phyloP scores from a whole-genome alignment of 768 basidiomycete species.

The Amanita fuliginea region DNA sequence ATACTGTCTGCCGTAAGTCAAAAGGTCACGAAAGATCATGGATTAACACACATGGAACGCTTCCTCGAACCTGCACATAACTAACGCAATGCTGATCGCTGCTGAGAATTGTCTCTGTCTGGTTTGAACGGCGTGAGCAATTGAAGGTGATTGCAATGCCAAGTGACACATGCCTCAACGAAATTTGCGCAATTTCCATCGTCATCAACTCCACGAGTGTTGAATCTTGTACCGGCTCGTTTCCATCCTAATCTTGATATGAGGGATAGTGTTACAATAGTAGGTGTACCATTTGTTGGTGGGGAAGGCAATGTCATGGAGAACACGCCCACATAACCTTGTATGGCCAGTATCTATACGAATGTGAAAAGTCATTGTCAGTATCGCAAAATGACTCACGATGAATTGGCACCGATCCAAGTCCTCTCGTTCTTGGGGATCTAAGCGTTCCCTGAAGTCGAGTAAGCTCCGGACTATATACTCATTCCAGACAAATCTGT shows the following conservation, averaged over 20 bases:
- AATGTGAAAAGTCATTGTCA: slow-evolving; percentile 6
- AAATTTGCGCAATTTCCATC: slow-evolving; percentile 94
- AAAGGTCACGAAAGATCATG: slow-evolving; percentile 6
- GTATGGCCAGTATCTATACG: slow-evolving; percentile 73
- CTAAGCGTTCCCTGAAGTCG: slow-evolving; percentile 76
- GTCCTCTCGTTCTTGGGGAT: slow-evolving; percentile 53
- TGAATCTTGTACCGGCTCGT: slow-evolving; percentile 94
- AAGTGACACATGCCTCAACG: slow-evolving; percentile 58
- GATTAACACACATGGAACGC: slow-evolving; percentile 73
- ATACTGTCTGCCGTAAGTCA: slow-evolving; percentile 42
- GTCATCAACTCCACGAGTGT: slow-evolving; percentile 93
- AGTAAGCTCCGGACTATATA: slow-evolving; percentile 81
- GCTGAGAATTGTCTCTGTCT: slow-evolving; percentile 89
- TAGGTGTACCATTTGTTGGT: slow-evolving; percentile 62
- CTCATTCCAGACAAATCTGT: slow-evolving; percentile 92
- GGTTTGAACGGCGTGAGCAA: slow-evolving; percentile 9
- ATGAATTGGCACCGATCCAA: slow-evolving; percentile 81
- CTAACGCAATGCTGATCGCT: slow-evolving; percentile 83
- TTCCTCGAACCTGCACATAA: slow-evolving; percentile 90
- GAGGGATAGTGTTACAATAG: slow-evolving; percentile 64
- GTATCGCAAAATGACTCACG: slow-evolving; percentile 31
- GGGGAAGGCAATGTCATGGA: slow-evolving; percentile 69
- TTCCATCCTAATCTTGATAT: slow-evolving; percentile 90
- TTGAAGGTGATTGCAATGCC: neutral
- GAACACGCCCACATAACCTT: slow-evolving; percentile 85